Percentiles rank a stretch among this genome's conserved stretches.
Evolutionary conservation across 192 early-diverging fungal species (phyloP).

Genomic region (Rhizophlyctis rosea): DNA sequence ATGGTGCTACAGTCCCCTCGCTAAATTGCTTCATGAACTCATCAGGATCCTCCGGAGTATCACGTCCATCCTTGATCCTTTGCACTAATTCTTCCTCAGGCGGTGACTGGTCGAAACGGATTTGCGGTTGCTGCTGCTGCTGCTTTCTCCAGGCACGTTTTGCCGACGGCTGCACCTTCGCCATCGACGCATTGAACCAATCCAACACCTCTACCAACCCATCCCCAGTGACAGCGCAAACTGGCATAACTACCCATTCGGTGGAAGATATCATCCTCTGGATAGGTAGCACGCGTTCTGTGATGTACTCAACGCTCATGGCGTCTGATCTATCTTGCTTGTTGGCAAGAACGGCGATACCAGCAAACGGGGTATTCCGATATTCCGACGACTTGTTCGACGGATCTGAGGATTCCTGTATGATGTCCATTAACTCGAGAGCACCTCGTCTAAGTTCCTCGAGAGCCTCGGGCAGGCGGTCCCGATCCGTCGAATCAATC

Average conservation of each 20-base stretch:
- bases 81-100: background rate
- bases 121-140: background rate
- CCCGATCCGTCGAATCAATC: constrained; percentile 82
- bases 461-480: constrained; percentile 81
- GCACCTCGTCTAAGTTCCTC: constrained; percentile 65
- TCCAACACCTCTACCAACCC: constrained; percentile 97
- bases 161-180: background rate
- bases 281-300: constrained; percentile 81
- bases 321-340: constrained; percentile 99
- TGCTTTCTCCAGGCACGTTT: background rate
- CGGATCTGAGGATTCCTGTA: background rate
- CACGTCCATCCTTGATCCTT: background rate
- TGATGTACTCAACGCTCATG: constrained; percentile 91
- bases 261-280: constrained; percentile 72
- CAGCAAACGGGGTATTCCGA: no score
- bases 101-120: background rate
- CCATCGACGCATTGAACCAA: constrained; percentile 81
- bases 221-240: constrained; percentile 90
- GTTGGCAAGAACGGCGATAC: constrained; percentile 82
- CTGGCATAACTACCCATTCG: constrained; percentile 89
- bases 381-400: no score
- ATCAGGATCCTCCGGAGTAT: constrained; percentile 9
- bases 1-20: constrained; percentile 9
- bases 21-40: constrained; percentile 4
- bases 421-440: background rate